Percentiles rank a stretch among this genome's conserved stretches.
Evolutionary conservation across 1,284 basidiomycete species (phyloP).

Genomic region (Marasmius sp.): DNA sequence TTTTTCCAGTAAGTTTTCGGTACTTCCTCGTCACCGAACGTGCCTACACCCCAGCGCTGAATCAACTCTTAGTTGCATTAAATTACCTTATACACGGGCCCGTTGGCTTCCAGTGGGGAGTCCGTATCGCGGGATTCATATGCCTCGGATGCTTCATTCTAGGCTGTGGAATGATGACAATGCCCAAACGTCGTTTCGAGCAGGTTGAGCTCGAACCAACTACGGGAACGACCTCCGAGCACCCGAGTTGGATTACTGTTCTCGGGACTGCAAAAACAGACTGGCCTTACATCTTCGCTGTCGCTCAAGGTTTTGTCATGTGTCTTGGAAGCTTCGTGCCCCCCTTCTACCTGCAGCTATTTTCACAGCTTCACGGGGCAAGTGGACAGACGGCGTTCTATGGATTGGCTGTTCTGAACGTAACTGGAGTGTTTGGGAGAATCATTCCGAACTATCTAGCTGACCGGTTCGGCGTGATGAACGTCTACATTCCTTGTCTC

Average conservation of each 20-base stretch:
- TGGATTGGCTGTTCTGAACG: conserved; percentile 25
- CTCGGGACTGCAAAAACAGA: conserved; percentile 10
- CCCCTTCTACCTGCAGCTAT: conserved; percentile 28
- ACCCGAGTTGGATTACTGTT: neutral
- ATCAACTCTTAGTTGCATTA: neutral
- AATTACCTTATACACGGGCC: neutral
- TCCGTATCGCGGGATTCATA: conserved; percentile 21
- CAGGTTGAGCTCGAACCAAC: neutral
- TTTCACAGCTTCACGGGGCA: conserved; percentile 18
- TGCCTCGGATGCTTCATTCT: conserved; percentile 19
- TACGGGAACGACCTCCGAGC: neutral
- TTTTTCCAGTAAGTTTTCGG: neutral
- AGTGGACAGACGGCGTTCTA: conserved; percentile 21
- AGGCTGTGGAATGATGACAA: conserved; percentile 10
- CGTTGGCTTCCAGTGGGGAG: conserved; percentile 22
- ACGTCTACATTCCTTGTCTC: conserved; percentile 21
- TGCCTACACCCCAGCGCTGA: neutral
- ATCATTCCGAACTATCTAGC: conserved; percentile 22
- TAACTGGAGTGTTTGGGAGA: conserved; percentile 22
- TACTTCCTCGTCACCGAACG: neutral
- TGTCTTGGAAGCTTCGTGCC: conserved; percentile 26
- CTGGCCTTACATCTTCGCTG: conserved; percentile 20
- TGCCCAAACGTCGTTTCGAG: neutral
- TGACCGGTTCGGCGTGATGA: conserved; percentile 22
- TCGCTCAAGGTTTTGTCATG: conserved; percentile 20